Conservation (phyloP, 2,329 filamentous ascomycete genomes). For the Cladosporium sp. region DNA sequence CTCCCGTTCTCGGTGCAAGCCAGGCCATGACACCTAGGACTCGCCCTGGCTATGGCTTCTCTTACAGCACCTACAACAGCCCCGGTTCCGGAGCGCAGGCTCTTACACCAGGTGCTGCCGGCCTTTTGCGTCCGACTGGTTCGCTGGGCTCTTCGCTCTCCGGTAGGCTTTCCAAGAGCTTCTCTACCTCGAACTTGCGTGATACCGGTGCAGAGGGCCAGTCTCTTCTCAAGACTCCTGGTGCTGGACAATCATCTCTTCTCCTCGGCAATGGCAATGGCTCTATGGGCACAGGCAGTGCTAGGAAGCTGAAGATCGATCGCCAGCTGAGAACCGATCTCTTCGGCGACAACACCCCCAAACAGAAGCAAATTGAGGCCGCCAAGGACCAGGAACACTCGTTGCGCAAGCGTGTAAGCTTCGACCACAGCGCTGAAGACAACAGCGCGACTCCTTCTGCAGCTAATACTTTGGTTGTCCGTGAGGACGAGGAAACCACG, state of each 20-base stretch:
- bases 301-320: conserved; percentile 93
- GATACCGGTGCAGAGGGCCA: conserved; percentile 54
- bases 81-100: conserved; percentile 54
- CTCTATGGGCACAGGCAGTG: conserved; percentile 63
- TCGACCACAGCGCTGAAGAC: conserved; percentile 57
- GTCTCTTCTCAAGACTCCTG: conserved; percentile 8
- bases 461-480: conserved; percentile 47
- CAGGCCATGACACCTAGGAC: conserved; percentile 8
- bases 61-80: conserved; percentile 85
- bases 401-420: conserved; percentile 82
- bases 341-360: conserved; percentile 36
- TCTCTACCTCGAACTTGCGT: conserved; percentile 81
- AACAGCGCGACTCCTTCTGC: conserved; percentile 30
- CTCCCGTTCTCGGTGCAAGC: conserved; percentile 10
- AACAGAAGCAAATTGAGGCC: conserved; percentile 17
- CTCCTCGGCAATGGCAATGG: conserved; percentile 39
- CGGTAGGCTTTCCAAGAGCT: conserved; percentile 67
- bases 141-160: conserved; percentile 58
- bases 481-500: conserved; percentile 34
- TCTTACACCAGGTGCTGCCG: conserved; percentile 64
- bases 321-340: conserved; percentile 71
- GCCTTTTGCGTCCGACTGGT: conserved; percentile 54
- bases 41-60: conserved; percentile 71
- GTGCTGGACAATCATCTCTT: conserved; percentile 6
- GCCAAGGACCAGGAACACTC: conserved; percentile 30